Evolutionary conservation across 2,329 filamentous ascomycete genomes (phyloP).

Genomic region (Arachnomyces sp.): DNA sequence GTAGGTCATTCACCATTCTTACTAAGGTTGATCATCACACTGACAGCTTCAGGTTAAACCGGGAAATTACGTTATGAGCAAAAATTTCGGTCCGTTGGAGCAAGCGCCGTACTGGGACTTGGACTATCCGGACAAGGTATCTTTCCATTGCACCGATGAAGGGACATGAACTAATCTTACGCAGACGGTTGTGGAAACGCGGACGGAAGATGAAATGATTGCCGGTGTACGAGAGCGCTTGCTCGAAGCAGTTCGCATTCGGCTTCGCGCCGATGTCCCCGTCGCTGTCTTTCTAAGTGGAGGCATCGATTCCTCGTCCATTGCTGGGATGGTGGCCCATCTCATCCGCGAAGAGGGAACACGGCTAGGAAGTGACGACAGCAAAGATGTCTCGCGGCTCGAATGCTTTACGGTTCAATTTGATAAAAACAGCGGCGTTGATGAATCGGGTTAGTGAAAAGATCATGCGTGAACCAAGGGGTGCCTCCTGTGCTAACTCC

Average conservation of each 20-base stretch:
- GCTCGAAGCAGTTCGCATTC: slow-evolving; percentile 45
- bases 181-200: slow-evolving; percentile 30
- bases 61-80: slow-evolving; percentile 37
- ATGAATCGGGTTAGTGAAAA: slow-evolving; percentile 38
- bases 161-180: slow-evolving; percentile 1
- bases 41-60: slow-evolving; percentile 30
- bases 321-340: slow-evolving; percentile 50
- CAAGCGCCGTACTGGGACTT: slow-evolving; percentile 46
- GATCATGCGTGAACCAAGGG: too few relatives aligned
- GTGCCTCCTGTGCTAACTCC: too few relatives aligned
- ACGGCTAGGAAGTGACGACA: slow-evolving; percentile 38
- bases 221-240: slow-evolving; percentile 41
- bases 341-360: slow-evolving; percentile 41
- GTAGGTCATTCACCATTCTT: slow-evolving; percentile 13
- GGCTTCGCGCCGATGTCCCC: slow-evolving; percentile 50
- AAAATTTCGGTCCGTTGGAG: slow-evolving; percentile 30
- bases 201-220: slow-evolving; percentile 45
- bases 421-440: slow-evolving; percentile 39
- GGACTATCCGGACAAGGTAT: slow-evolving; percentile 45
- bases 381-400: slow-evolving; percentile 26
- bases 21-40: not conserved
- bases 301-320: slow-evolving; percentile 49
- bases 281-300: slow-evolving; percentile 50
- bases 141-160: slow-evolving; percentile 5
- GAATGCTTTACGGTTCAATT: slow-evolving; percentile 49